phyloP scores from a whole-genome alignment of 2,329 filamentous ascomycete species.

The Calonectria ilicicola region DNA sequence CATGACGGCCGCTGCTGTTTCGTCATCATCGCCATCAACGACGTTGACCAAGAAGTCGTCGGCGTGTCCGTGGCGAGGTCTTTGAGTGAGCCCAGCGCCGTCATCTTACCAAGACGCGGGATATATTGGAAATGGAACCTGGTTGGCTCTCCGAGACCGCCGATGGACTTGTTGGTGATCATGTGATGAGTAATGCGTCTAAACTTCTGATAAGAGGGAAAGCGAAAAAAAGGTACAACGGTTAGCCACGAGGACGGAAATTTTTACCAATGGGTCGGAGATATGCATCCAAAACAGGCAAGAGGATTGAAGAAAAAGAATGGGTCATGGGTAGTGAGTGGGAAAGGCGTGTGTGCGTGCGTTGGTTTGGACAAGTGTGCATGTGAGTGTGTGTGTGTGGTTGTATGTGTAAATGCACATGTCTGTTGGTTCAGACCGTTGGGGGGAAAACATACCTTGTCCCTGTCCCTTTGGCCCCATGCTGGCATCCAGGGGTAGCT shows the following conservation, averaged over 20 bases:
- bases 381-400: neutral
- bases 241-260: constrained; percentile 18
- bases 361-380: neutral
- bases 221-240: neutral
- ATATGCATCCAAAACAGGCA: constrained; percentile 9
- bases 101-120: constrained; percentile 57
- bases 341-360: neutral
- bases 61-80: constrained; percentile 6
- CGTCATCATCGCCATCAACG: constrained; percentile 1
- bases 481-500: constrained; percentile 51
- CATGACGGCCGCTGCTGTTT: constrained; percentile 5
- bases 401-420: neutral
- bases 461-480: constrained; percentile 51
- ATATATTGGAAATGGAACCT: constrained; percentile 80
- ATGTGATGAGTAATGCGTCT: constrained; percentile 56
- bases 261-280: neutral
- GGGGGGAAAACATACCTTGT: constrained; percentile 38
- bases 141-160: constrained; percentile 72
- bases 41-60: constrained; percentile 9
- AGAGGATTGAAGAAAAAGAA: neutral
- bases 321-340: neutral
- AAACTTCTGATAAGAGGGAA: constrained; percentile 37
- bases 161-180: constrained; percentile 69
- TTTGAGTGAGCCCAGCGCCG: constrained; percentile 43
- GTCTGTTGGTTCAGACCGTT: constrained; percentile 9